Base-by-base conservation (phyloP, 1,139 yeast species). In the Yarrowia galli region DNA sequence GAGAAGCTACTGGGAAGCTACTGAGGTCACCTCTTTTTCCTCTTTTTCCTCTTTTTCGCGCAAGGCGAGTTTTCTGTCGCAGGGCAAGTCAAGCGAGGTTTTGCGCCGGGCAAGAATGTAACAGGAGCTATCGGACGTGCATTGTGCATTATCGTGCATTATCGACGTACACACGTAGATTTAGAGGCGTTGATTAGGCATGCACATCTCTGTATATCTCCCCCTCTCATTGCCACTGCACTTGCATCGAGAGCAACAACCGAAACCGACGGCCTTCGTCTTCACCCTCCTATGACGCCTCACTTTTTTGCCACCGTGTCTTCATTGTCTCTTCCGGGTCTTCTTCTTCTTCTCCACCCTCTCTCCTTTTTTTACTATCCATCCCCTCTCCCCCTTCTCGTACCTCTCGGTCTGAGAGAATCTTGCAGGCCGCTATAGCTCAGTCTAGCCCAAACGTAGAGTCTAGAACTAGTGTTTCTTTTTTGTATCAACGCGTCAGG, bases 11-110 rank as follows among this genome's bases (percentile, higher is more conserved):
- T n/a, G n/a, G n/a, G n/a, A n/a, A n/a, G n/a, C n/a, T n/a, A n/a
- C n/a, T n/a, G n/a, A n/a, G n/a, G n/a, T n/a, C n/a, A n/a, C n/a
- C n/a, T n/a, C n/a, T n/a, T n/a, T n/a, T n/a, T n/a, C n/a, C n/a
- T n/a, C n/a, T n/a, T n/a, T n/a, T n/a, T n/a, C 40, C 61, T 32
- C 28, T 20, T 25, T 16, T 40, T 25, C 15, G 23, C 22, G 36
- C 61, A 53, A 53, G 60, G 22, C 60, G 45, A 22, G 20, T 54
- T 54, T 54, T 25, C 13, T 46, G 25, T 23, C 18, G 13, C 13
- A n/a, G 7, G 61, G 61, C 61, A 54, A 54, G 46, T 40, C 46
- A 54, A 54, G 61, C 61, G 61, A 54, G 48, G 45, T 54, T 28
- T 54, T n/a, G n/a, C n/a, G 18, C 12, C 16, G 32, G n/a, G 25